Evolutionary conservation across 2,329 filamentous ascomycete genomes (phyloP), one percentile per base, ranked within the genome.

Genomic region (Onygenales sp.): DNA sequence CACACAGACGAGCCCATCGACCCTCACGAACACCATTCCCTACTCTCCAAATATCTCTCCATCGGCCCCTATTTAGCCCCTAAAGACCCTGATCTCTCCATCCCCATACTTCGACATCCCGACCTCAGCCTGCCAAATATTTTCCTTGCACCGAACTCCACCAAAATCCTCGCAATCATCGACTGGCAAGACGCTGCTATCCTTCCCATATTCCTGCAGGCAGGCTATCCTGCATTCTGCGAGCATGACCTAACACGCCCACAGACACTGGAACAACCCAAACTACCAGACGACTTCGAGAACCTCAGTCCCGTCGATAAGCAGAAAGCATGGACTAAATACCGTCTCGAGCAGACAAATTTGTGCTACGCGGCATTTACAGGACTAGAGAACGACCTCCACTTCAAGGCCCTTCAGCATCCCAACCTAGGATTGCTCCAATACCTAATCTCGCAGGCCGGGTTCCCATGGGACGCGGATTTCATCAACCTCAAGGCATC

Each of bases 61-160:
- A 39, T 66, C 1, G 62, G 58, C n/a, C 58, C 57, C 55, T 27
- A 51, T 56, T 47, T 64, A 40, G 51, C 58, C 31, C 60, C 9
- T 8, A 34, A 43, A n/a, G 17, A 49, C 33, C 50, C 6, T 52
- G 34, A 49, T 50, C 56, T 49, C 49, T 58, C 54, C 37, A 17
- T 33, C 44, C 61, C 59, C 11, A 64, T 56, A 21, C 56, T 67
- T 7, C 56, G 62, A 59, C 59, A 66, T 45, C 62, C 60, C 2
- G 60, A 65, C 53, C 49, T 67, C 7, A 66, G 61, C 49, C 51
- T 64, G 3, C 49, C 50, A 2, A 65, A 66, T 21, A 65, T 65
- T 37, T 47, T 64, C 10, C 51, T 66, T 1, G 58, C 46, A 8
- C 64, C 62, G 42, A 49, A 57, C 1, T 64, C 62, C 33, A 59